phyloP scores from a whole-genome alignment of 2,329 filamentous ascomycete genomes.

The Plectosphaerella sp. region DNA sequence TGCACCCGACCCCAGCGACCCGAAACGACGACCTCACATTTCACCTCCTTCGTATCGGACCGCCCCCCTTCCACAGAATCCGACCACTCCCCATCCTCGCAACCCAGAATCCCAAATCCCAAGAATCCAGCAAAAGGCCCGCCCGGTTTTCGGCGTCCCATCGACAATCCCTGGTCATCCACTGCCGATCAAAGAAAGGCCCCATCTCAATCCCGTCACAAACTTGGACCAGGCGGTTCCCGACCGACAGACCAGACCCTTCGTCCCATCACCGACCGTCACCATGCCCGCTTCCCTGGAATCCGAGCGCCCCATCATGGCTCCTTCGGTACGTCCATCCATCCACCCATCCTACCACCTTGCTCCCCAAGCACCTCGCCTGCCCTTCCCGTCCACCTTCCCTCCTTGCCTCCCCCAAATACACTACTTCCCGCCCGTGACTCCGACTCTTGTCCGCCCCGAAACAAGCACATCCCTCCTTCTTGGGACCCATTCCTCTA shows the following conservation, averaged over 20 bases:
- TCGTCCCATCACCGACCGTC: constrained; percentile 2
- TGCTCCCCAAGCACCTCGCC: constrained; percentile 11
- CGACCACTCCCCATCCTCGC: not conserved
- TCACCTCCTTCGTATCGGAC: constrained; percentile 1
- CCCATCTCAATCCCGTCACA: not conserved
- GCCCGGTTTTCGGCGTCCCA: not conserved
- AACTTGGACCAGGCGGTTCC: not conserved
- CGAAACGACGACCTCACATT: not conserved
- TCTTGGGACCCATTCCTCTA: constrained; percentile 5
- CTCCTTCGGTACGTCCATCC: constrained; percentile 49
- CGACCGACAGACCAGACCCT: not conserved
- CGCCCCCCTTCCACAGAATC: not conserved
- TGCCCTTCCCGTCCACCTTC: not conserved
- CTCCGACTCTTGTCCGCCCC: constrained; percentile 1
- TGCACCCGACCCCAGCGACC: not conserved
- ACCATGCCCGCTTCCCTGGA: constrained; percentile 56
- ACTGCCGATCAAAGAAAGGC: constrained; percentile 1
- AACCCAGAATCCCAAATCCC: not conserved
- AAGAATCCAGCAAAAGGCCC: not conserved
- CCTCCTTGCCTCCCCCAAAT: constrained; percentile 1
- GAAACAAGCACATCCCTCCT: not conserved
- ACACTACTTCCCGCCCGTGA: constrained; percentile 2
- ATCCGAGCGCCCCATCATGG: constrained; percentile 59
- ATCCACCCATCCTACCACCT: constrained; percentile 10
- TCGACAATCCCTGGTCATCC: not conserved